Evolutionary conservation across 768 basidiomycete genomes (phyloP), one percentile per base, ranked within the genome.

Genomic region (Rickenella mellea): DNA sequence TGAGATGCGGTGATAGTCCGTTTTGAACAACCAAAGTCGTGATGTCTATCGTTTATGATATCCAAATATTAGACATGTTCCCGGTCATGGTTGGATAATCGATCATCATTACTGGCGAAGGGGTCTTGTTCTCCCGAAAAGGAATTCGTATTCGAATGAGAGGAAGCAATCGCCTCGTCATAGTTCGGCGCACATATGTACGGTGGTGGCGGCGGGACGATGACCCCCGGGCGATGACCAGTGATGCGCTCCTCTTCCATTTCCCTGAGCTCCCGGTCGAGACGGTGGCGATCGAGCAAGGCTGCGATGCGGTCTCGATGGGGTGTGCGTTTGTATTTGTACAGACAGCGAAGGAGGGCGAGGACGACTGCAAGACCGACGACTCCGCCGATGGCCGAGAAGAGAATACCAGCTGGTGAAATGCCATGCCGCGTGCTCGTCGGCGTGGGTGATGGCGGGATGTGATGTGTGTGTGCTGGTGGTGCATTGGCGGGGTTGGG

Each of bases 181-280:
- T 36, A 36, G 11, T 36, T 22, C 12, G 33, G 33, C 33, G 33
- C 33, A 17, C 33, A 22, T 22, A 19, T 17, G 33, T 36, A 36
- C 11, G 33, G 33, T 4, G 33, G 33, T 22, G 33, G 33, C 5
- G 33, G 33, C 19, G 33, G 33, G 19, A 36, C 33, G 11, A 14
- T 10, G 33, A 36, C 33, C 15, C 24, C 33, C 9, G 11, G 19
- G 9, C 33, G 33, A 15, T 19, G 24, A 7, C 19, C 24, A 17
- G 19, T 17, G 19, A 22, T 17, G 24, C 33, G 33, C 29, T 64
- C 64, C 19, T 64, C 61, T 43, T 67, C 64, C 36, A 70, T 51
- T 50, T 73, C 69, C 39, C 64, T 69, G 53, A 78, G 63, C 56
- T 78, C 77, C 27, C 62, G 57, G 40, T 76, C 67, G 6, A 79